phyloP scores from a whole-genome alignment of 164 flowering plant genomes.

The Dillenia turbinata region DNA sequence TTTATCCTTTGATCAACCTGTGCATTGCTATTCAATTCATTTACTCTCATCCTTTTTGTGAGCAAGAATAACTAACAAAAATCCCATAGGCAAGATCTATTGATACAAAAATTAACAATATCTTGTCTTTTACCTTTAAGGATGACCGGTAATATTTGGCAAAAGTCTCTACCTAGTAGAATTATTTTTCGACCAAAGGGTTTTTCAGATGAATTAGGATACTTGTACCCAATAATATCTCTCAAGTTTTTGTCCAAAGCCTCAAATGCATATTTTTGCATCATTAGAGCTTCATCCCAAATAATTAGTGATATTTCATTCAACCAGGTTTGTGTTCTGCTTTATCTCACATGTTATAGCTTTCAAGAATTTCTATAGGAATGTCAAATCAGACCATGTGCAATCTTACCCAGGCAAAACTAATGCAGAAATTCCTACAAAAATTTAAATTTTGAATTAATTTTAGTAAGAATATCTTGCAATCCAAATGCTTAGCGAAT shows the following conservation, averaged over 20 bases:
- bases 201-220: neutral
- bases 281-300: too few species aligned
- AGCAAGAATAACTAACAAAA: neutral
- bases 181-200: conserved; percentile 7
- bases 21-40: neutral
- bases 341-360: too few species aligned
- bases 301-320: too few species aligned
- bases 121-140: conserved; percentile 1
- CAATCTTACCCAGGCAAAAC: too few species aligned
- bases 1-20: neutral
- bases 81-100: neutral
- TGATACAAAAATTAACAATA: neutral
- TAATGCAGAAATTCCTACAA: neutral
- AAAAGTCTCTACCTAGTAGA: conserved; percentile 5
- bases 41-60: neutral
- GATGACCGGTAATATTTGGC: conserved; percentile 5
- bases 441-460: neutral
- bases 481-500: too few species aligned
- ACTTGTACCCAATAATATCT: neutral
- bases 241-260: neutral
- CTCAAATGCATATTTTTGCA: neutral
- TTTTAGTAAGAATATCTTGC: neutral
- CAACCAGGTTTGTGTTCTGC: too few species aligned
- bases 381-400: too few species aligned
- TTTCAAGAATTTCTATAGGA: too few species aligned